Evolutionary conservation across 2,329 filamentous ascomycete genomes (phyloP), one percentile per base, ranked within the genome.

Genomic region (Ceratocystis papillata): DNA sequence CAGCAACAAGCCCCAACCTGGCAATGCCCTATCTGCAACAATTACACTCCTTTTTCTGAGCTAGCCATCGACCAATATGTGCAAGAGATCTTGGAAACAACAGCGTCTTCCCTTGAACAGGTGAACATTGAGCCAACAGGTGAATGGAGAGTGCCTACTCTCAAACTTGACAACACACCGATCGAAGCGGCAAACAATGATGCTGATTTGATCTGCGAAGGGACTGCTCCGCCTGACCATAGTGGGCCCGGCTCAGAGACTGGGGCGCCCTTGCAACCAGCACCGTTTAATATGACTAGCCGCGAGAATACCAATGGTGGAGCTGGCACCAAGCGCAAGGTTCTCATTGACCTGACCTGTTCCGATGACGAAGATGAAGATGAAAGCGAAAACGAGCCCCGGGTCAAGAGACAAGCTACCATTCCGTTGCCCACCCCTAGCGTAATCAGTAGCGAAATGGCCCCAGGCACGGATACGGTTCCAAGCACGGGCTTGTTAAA

Each of bases 1-100:
- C 93, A 97, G 74, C 91, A 97, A 74, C 94, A 99, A 77, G 93
- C 90, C 0, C 94, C 94, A 0, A 95, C 94, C 20, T 99, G 94
- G 94, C 81, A 86, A n/a, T 99, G 94, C 72, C 94, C 94, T 0
- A 87, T 96, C 25, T 99, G 94, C 78, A 93, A 87, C 75, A 95
- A 92, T 72, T 77, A 83, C 0, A 87, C 91, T 1, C 84, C 86
- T 0, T 99, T 90, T 74, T 88, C 93, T 63, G 86, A 83, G 61
- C 78, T 99, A 28, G 90, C 90, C 10, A 85, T 97, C 37, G 94
- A 99, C 71, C 88, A 94, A 84, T 94, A 79, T 73, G 91, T 96
- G 17, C 85, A 87, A 72, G 88, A 96, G 69, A 96, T 99, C 65
- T 77, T 99, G 30, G 79, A 83, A 66, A 85, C 83, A 44, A 96